Percentiles rank a stretch among this genome's conserved stretches.
Conservation (phyloP, 2,329 filamentous ascomycete genomes). For the Chalara sp. region DNA sequence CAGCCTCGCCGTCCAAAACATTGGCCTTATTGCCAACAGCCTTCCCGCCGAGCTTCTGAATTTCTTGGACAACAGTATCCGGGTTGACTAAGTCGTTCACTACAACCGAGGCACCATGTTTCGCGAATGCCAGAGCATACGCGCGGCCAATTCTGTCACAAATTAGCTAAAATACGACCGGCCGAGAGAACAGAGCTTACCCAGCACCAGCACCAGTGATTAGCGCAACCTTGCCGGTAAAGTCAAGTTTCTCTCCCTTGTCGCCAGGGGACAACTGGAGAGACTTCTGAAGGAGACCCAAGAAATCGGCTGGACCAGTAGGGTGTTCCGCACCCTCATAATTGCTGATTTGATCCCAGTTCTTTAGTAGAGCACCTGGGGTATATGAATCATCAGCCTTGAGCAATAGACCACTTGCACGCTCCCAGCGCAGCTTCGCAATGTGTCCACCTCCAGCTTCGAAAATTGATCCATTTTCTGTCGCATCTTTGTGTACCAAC, state of each 20-base stretch:
- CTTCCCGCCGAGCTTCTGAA: constrained; percentile 81
- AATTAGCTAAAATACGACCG: constrained; percentile 20
- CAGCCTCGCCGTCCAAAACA: constrained; percentile 83
- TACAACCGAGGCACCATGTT: constrained; percentile 76
- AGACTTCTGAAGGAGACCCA: constrained; percentile 77
- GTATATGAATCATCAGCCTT: constrained; percentile 87
- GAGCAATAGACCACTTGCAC: constrained; percentile 79
- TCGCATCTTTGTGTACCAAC: constrained; percentile 75
- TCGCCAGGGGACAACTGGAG: constrained; percentile 69
- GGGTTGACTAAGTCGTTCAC: constrained; percentile 96
- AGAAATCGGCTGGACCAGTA: constrained; percentile 78
- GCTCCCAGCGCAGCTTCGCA: constrained; percentile 93
- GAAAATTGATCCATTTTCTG: constrained; percentile 83
- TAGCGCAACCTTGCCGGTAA: constrained; percentile 77
- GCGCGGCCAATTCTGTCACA: constrained; percentile 67
- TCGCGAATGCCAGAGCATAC: constrained; percentile 83
- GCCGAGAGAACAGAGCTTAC: constrained; percentile 31
- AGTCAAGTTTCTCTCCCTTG: constrained; percentile 67
- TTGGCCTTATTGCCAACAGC: constrained; percentile 90
- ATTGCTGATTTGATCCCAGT: constrained; percentile 83
- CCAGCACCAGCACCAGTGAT: constrained; percentile 84
- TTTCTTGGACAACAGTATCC: constrained; percentile 84
- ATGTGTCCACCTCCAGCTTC: constrained; percentile 90
- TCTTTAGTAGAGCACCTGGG: constrained; percentile 77
- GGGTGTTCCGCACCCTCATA: constrained; percentile 82